These are phyloP conservation scores for Apiospora saccharicola DNA, from an alignment of 2,329 filamentous ascomycete species.

Conservation along the genomic window DNA sequence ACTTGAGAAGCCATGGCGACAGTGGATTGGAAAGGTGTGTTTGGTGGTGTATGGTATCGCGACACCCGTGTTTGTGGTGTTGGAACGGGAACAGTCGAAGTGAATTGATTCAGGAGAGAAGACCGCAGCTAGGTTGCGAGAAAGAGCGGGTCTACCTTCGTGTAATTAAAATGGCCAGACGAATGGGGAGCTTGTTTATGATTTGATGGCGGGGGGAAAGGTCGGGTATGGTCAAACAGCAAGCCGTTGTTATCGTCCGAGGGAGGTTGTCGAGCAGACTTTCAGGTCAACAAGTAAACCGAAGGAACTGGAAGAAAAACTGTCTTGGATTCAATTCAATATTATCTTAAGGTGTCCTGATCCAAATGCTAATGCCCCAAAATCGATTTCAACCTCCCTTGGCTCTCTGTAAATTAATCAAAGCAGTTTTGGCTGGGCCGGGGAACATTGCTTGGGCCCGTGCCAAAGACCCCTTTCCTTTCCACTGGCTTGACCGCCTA, in stretches of 20 bases:
- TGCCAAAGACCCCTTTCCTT: constrained; percentile 14
- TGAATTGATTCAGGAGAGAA: constrained; percentile 24
- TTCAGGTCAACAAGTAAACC: neutral
- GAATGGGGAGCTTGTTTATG: constrained; percentile 19
- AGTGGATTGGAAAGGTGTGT: neutral
- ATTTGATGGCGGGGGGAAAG: constrained; percentile 19
- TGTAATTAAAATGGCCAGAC: constrained; percentile 24
- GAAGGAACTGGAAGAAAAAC: neutral
- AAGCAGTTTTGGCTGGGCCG: constrained; percentile 15
- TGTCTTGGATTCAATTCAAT: neutral
- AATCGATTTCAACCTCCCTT: neutral
- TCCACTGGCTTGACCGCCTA: constrained; percentile 3
- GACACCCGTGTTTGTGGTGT: constrained; percentile 24
- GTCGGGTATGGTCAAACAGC: neutral
- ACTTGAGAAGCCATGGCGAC: constrained; percentile 38
- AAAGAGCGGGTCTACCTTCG: constrained; percentile 25
- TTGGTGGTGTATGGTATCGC: constrained; percentile 41
- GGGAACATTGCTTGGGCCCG: constrained; percentile 5
- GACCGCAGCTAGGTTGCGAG: constrained; percentile 17
- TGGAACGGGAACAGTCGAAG: constrained; percentile 15
- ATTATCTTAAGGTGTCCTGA: constrained; percentile 1
- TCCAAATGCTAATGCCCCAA: constrained; percentile 15
- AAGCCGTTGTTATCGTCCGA: neutral
- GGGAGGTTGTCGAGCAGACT: neutral
- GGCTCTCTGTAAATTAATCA: neutral